Evolutionary conservation across 768 basidiomycete species (phyloP), one percentile per base, ranked within the genome.

Genomic region (Lentinula detonsa): DNA sequence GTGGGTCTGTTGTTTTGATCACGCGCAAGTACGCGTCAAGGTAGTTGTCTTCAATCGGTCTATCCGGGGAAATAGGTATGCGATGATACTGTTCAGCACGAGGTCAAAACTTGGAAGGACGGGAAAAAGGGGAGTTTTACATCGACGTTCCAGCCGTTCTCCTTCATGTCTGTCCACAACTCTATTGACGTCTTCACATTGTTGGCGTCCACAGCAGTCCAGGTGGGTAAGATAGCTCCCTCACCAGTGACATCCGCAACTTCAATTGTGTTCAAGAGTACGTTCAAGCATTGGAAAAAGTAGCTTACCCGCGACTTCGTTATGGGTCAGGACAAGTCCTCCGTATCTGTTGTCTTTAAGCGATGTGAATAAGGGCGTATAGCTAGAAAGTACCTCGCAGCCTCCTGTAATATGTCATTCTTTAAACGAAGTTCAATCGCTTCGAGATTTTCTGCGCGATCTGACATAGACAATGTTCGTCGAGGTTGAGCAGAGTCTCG

Each of bases 31-130:
- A 99, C 0, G 91, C 90, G 72, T 98, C 97, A 16, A 99, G 85
- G 72, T 99, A 98, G 68, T 95, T 95, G 72, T 97, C 91, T 74
- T 97, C 95, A 51, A 98, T 93, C 0, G 91, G 91, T 5, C 89
- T 87, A 69, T 95, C 89, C 0, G 93, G 91, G 9, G 93, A 90
- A 58, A 99, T 95, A n/a, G 97, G 96, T 54, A 97, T 95, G 15
- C 92, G 93, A 63, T 1, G 61, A 35, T 59, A 54, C 59, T 60
- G 53, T 28, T 57, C 57, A n/a, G 11, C 13, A 56, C 39, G 42
- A 53, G 33, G 34, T 35, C 43, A 49, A 15, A 11, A 42, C 68
- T 60, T 75, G 88, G 86, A 95, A 86, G 67, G 91, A 81, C 95
- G 95, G 33, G 62, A 43, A 52, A 49, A 37, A 60, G 39, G 50